Percentiles rank a stretch among this genome's conserved stretches.
Evolutionary conservation across 139 green algal species (phyloP).

Genomic region (Medakamo hakoo): DNA sequence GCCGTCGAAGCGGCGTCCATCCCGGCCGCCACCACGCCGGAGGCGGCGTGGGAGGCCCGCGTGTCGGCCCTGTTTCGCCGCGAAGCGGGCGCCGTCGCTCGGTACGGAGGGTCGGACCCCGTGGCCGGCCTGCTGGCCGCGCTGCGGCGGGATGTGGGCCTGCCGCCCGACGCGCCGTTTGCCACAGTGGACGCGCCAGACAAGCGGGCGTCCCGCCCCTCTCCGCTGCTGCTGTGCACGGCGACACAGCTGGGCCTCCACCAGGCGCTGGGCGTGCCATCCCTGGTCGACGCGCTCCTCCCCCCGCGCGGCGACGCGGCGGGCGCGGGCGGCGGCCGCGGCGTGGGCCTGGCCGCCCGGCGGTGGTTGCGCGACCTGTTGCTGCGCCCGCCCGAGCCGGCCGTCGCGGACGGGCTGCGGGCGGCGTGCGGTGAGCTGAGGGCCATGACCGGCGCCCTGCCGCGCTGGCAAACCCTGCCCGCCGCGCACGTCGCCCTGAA

Average conservation of each 20-base stretch:
- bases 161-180: constrained; percentile 10
- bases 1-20: no score
- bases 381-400: constrained; percentile 32
- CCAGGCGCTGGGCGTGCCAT: constrained; percentile 34
- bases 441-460: constrained; percentile 16
- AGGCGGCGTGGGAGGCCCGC: constrained; percentile 25
- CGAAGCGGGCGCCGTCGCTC: constrained; percentile 15
- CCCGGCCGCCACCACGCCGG: constrained; percentile 10
- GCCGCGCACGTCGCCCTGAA: constrained; percentile 26
- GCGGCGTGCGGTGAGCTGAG: constrained; percentile 14
- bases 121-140: constrained; percentile 21
- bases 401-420: constrained; percentile 11
- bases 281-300: constrained; percentile 39
- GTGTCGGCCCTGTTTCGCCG: constrained; percentile 16
- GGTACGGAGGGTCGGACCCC: constrained; percentile 20
- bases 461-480: constrained; percentile 9
- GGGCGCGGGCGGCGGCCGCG: no score
- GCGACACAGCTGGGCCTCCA: constrained; percentile 56
- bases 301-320: constrained; percentile 3
- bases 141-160: constrained; percentile 12
- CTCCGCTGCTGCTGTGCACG: constrained; percentile 51
- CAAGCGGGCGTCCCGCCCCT: no score
- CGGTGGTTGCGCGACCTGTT: constrained; percentile 29
- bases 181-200: constrained; percentile 8
- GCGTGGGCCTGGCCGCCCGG: constrained; percentile 4